Conservation (phyloP, 2,329 filamentous ascomycete genomes). For the Fusarium bulbicola region DNA sequence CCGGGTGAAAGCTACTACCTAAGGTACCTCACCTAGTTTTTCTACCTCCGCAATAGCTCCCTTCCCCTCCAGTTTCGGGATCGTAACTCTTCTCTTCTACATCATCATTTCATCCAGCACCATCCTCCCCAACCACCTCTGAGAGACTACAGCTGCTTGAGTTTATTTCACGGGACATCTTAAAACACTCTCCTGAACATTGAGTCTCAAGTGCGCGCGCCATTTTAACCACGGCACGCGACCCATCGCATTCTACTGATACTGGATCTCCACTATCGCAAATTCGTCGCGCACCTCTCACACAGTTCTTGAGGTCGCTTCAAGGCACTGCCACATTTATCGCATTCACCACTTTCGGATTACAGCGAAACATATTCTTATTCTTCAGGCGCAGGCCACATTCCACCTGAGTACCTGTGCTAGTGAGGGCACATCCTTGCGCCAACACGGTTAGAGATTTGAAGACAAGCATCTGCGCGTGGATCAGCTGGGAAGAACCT, state of each 20-base stretch:
- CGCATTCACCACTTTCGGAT: background rate
- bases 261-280: conserved; percentile 1
- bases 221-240: conserved; percentile 23
- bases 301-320: background rate
- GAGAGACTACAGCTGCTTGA: background rate
- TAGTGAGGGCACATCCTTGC: conserved; percentile 21
- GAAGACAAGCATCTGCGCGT: conserved; percentile 35
- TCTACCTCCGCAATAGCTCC: conserved; percentile 27
- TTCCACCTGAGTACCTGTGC: conserved; percentile 5
- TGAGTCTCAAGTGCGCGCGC: conserved; percentile 1
- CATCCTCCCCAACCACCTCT: background rate
- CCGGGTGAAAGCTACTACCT: conserved; percentile 18
- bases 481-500: conserved; percentile 38
- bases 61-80: conserved; percentile 19
- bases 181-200: background rate
- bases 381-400: background rate
- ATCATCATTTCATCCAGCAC: conserved; percentile 32
- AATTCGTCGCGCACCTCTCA: conserved; percentile 16
- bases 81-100: conserved; percentile 29
- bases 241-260: conserved; percentile 22
- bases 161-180: background rate
- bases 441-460: conserved; percentile 35
- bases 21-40: conserved; percentile 20
- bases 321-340: background rate
- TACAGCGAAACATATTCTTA: background rate